phyloP scores from a whole-genome alignment of 2,329 filamentous ascomycete species.

The Paecilomyces variotii region DNA sequence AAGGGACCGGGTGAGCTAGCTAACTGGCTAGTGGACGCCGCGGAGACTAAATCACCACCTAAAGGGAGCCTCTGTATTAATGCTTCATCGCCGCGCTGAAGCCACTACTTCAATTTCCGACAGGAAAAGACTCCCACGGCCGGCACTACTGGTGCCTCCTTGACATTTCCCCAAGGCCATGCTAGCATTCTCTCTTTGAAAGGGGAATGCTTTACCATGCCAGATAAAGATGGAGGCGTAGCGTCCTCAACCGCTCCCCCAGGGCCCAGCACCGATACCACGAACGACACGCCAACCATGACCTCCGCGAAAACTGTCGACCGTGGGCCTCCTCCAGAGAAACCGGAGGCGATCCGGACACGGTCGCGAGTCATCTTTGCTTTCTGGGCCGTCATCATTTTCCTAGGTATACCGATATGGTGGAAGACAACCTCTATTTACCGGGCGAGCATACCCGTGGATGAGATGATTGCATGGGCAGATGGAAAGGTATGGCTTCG shows the following conservation, averaged over 20 bases:
- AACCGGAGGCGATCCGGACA: conserved; percentile 57
- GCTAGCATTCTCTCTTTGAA: conserved; percentile 4
- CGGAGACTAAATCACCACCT: background rate
- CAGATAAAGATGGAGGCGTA: conserved; percentile 23
- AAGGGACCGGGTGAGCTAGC: background rate
- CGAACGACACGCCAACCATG: conserved; percentile 17
- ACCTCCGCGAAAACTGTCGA: conserved; percentile 15
- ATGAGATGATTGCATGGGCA: conserved; percentile 84
- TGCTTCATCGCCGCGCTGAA: background rate
- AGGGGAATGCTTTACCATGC: conserved; percentile 31
- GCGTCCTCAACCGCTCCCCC: conserved; percentile 16
- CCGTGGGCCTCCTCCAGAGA: conserved; percentile 67
- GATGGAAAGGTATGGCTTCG: conserved; percentile 63
- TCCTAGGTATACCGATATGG: conserved; percentile 87
- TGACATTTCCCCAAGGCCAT: background rate
- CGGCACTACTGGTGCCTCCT: background rate
- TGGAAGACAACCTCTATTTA: conserved; percentile 92
- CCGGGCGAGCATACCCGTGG: conserved; percentile 71
- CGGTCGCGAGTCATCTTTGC: conserved; percentile 71
- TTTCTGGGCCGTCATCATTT: conserved; percentile 81
- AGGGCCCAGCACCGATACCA: conserved; percentile 3
- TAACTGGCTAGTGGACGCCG: background rate
- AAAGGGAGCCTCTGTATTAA: background rate
- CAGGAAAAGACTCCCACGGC: background rate
- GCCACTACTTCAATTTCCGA: conserved; percentile 1